Base-by-base conservation (phyloP, 1,284 basidiomycete species). In the Ceratorhiza oryzae-sativae region DNA sequence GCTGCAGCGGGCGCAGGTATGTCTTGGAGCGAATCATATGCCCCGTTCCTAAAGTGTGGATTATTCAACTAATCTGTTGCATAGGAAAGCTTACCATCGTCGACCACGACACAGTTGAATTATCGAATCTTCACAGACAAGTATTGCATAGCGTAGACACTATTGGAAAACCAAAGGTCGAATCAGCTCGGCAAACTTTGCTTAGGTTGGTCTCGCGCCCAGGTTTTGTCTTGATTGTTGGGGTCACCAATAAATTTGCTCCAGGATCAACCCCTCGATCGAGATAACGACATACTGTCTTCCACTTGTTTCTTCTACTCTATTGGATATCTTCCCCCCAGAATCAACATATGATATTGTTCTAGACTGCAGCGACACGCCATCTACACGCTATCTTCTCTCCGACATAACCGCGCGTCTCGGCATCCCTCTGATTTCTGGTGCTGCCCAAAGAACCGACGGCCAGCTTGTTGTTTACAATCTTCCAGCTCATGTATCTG, bases 361-460 rank as follows among this genome's bases (percentile, higher is more conserved):
- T 58, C 84, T 99, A 15, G 97, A 99, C 82, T 98, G 97, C 82
- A 98, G 95, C 1, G 97, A 99, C 81, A 97, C 97, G 75, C 89
- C 92, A 1, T 87, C 91, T 2, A 96, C 94, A 0, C 90, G 97
- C 2, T 99, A 99, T 80, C 87, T 99, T 6, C 85, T 99, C 72
- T 95, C 93, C n/a, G 97, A 98, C 79, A 87, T 89, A 0, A 88
- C 92, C n/a, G 93, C 94, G 49, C 81, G 82, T 0, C 85, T 94
- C 1, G 81, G 82, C 4, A 90, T 90, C 58, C 92, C 94, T 2
- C 88, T 99, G 34, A 90, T 99, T 39, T 94, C 91, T 71, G 97
- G 95, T 2, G 97, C 96, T 0, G 97, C 97, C 0, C 93, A 98
- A 77, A 88, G 91, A 61, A 90, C 89, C 72, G 94, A 97, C 71